Evolutionary conservation across 805 yeast species (phyloP).

Genomic region (Lachancea kluyveri): DNA sequence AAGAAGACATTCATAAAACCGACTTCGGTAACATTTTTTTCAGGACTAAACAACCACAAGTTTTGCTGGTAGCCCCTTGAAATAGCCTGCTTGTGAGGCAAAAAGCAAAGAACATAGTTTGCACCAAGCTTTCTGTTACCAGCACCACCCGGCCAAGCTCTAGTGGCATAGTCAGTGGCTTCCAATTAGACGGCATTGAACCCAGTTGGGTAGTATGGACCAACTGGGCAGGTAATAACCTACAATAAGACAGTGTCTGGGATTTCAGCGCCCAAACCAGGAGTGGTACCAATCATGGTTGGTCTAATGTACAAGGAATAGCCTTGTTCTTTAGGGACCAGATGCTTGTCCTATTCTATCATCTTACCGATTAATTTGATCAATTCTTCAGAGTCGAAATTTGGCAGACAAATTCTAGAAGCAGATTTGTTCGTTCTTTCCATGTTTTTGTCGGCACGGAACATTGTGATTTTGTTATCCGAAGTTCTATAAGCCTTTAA

Average conservation of each 20-base stretch:
- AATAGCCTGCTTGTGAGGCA: conserved; percentile 88
- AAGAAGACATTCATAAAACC: conserved; percentile 96
- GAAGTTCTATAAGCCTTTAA: conserved; percentile 77
- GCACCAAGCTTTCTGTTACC: conserved; percentile 96
- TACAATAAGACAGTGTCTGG: conserved; percentile 78
- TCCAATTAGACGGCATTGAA: conserved; percentile 91
- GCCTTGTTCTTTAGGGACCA: conserved; percentile 80
- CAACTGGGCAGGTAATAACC: conserved; percentile 92
- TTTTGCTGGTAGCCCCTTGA: conserved; percentile 89
- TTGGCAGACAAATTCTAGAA: conserved; percentile 80
- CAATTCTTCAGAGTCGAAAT: conserved; percentile 72
- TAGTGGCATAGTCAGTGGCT: conserved; percentile 90
- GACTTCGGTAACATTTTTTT: conserved; percentile 83
- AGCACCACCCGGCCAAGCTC: conserved; percentile 99
- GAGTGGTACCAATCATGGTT: conserved; percentile 87
- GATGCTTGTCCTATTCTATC: conserved; percentile 62
- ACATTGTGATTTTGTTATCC: conserved; percentile 65
- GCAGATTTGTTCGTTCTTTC: conserved; percentile 84
- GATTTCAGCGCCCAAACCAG: conserved; percentile 76
- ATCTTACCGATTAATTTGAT: conserved; percentile 69
- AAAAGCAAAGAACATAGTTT: conserved; percentile 91
- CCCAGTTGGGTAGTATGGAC: conserved; percentile 91
- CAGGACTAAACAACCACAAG: conserved; percentile 92
- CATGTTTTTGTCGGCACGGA: conserved; percentile 91
- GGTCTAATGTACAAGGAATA: conserved; percentile 92